Conservation (phyloP, 2,329 filamentous ascomycete species). For the Zasmidium angulare region DNA sequence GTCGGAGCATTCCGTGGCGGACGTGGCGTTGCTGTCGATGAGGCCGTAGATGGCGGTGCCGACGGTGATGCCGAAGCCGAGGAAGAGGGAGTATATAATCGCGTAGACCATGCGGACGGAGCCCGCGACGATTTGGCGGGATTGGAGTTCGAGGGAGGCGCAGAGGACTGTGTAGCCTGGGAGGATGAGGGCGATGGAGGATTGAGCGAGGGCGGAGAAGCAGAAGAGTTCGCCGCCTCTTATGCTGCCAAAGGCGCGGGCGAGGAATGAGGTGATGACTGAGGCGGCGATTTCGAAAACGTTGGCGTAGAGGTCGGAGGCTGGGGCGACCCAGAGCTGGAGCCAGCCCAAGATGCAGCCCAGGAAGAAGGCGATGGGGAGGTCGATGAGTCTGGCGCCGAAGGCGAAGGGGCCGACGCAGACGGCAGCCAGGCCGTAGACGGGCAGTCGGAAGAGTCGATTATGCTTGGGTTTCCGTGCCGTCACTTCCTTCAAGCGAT, state of each 20-base stretch:
- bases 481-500: conserved; percentile 63
- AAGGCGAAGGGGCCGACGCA: conserved; percentile 80
- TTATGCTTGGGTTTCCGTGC: conserved; percentile 56
- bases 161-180: conserved; percentile 54
- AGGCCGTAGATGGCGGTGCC: conserved; percentile 51
- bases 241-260: conserved; percentile 52
- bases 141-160: conserved; percentile 50
- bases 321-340: conserved; percentile 72
- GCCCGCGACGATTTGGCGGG: conserved; percentile 49
- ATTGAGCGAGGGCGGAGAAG: conserved; percentile 53
- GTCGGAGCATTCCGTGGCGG: conserved; percentile 43
- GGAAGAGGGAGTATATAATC: conserved; percentile 54
- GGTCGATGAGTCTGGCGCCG: conserved; percentile 70
- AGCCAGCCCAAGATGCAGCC: conserved; percentile 72
- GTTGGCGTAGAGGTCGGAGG: conserved; percentile 66
- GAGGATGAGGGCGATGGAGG: conserved; percentile 51
- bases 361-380: conserved; percentile 74
- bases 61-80: conserved; percentile 54
- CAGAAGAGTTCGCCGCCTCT: conserved; percentile 45
- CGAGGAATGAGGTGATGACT: conserved; percentile 51
- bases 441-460: conserved; percentile 53
- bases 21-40: conserved; percentile 49
- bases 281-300: conserved; percentile 52
- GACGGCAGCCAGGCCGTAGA: conserved; percentile 75
- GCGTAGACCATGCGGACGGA: conserved; percentile 55